These are phyloP conservation scores for Novymonas esmeraldas DNA, from an alignment of 208 protist genomes.

Conservation along the genomic window DNA sequence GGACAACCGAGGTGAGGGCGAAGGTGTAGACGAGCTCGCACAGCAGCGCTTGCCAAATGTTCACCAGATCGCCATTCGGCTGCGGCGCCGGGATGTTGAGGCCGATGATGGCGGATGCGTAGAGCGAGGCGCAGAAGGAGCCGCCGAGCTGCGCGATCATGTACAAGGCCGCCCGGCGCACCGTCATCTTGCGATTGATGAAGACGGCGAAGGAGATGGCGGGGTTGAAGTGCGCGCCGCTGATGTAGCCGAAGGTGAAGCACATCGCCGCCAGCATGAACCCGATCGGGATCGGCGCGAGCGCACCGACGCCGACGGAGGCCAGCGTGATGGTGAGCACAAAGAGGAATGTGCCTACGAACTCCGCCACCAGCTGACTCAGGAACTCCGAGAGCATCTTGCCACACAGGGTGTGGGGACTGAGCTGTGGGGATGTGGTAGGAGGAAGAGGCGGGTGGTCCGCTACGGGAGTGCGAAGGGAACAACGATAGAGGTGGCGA, in stretches of 20 bases:
- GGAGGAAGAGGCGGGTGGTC: too few species aligned
- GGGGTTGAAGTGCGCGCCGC: constrained; percentile 94
- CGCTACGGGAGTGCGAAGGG: too few species aligned
- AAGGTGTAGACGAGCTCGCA: constrained; percentile 87
- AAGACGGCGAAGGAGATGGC: constrained; percentile 90
- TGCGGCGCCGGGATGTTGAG: constrained; percentile 67
- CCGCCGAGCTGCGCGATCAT: constrained; percentile 76
- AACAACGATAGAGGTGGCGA: too few species aligned
- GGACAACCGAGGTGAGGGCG: constrained; percentile 73
- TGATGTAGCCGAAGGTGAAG: constrained; percentile 93
- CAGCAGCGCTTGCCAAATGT: constrained; percentile 69
- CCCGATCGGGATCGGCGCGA: constrained; percentile 84
- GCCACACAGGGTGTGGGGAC: background rate
- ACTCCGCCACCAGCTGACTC: constrained; percentile 78
- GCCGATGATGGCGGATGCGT: constrained; percentile 77
- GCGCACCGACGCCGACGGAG: constrained; percentile 61
- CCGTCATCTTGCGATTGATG: constrained; percentile 79
- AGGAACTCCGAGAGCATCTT: constrained; percentile 65
- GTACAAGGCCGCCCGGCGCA: constrained; percentile 69
- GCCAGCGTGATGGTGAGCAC: constrained; percentile 79
- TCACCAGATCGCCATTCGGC: constrained; percentile 37
- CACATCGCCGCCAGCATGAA: constrained; percentile 89
- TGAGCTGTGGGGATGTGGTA: background rate
- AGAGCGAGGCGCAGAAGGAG: constrained; percentile 70
- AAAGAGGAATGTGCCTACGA: constrained; percentile 88